Evolutionary conservation across 192 early-diverging fungal genomes (phyloP).

Genomic region (Backusella sp.): DNA sequence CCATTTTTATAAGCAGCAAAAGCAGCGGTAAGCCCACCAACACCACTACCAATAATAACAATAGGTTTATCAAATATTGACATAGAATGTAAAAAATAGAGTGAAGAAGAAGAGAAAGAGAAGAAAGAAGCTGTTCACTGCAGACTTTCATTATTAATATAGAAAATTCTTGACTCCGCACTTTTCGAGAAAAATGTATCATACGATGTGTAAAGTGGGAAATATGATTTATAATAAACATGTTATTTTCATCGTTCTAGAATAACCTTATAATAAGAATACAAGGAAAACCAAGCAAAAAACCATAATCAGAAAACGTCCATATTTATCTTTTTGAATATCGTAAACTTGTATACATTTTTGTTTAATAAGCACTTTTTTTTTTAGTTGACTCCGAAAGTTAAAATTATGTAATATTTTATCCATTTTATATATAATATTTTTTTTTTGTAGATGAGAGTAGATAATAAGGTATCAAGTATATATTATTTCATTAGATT

Average conservation of each 20-base stretch:
- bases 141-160: not conserved
- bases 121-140: not conserved
- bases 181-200: not conserved
- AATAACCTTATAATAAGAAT: not conserved
- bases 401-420: not conserved
- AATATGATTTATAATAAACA: not conserved
- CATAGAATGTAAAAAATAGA: not conserved
- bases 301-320: not conserved
- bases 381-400: not conserved
- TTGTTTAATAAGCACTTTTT: not conserved
- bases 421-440: not conserved
- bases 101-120: not conserved
- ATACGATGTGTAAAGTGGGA: not conserved
- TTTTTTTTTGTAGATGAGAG: not conserved
- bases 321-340: not conserved
- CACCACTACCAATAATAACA: not conserved
- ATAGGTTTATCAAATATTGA: not conserved
- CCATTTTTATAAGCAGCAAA: not conserved
- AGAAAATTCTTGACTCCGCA: not conserved
- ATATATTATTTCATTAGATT: conserved; percentile 1
- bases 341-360: not conserved
- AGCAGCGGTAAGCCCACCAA: not conserved
- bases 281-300: not conserved
- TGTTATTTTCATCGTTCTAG: not conserved
- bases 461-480: not conserved